phyloP scores from a whole-genome alignment of 139 green algal species.

The Tetradesmus lagerheimii region DNA sequence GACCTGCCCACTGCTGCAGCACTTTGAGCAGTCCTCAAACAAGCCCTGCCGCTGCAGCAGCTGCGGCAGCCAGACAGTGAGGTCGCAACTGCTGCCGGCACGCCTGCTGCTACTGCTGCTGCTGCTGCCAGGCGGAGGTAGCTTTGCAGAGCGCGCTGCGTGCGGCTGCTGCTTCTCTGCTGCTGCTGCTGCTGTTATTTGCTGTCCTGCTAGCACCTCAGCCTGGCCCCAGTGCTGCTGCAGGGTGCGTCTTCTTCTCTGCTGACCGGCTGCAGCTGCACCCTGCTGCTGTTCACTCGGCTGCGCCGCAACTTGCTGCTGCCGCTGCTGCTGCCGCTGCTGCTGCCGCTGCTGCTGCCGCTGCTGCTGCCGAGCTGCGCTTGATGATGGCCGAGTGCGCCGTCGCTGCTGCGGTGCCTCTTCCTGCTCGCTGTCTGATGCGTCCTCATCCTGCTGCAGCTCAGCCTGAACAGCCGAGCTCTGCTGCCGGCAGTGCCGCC shows the following conservation, averaged over 20 bases:
- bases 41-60: slow-evolving; percentile 1
- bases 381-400: too few species aligned
- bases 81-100: background rate
- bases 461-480: too few species aligned
- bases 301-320: background rate
- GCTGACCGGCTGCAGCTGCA: background rate
- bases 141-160: too few species aligned
- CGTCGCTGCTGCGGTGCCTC: too few species aligned
- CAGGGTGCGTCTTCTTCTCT: too few species aligned
- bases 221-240: background rate
- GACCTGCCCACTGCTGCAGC: background rate
- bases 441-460: too few species aligned
- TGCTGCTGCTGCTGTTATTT: background rate
- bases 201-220: background rate
- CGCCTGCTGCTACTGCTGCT: background rate
- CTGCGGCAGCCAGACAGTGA: background rate
- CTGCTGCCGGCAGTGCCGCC: background rate
- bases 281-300: background rate
- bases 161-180: background rate
- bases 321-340: background rate
- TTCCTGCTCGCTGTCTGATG: too few species aligned
- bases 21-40: background rate
- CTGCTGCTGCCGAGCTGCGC: too few species aligned
- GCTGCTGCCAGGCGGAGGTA: background rate
- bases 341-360: too few species aligned